Conservation (phyloP, 2,329 filamentous ascomycete species). For the Talaromyces sp. region DNA sequence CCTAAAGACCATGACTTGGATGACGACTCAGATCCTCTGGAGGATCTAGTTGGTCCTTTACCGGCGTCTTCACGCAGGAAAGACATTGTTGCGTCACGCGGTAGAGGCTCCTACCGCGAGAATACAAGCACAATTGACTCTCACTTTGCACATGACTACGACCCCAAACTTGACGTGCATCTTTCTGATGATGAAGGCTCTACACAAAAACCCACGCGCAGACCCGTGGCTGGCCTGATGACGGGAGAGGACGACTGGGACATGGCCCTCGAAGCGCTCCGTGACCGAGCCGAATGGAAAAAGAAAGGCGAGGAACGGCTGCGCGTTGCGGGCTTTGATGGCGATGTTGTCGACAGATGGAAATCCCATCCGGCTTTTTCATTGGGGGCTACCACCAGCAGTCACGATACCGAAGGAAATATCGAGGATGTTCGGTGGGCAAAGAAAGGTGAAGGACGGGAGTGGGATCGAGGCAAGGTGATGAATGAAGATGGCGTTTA, state of each 20-base stretch:
- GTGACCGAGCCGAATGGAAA: conserved; percentile 75
- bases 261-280: conserved; percentile 68
- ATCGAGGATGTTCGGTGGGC: conserved; percentile 70
- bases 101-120: conserved; percentile 60
- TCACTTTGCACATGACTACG: conserved; percentile 66
- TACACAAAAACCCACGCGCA: conserved; percentile 49
- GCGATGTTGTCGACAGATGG: conserved; percentile 68
- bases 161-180: conserved; percentile 46
- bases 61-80: conserved; percentile 46
- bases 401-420: conserved; percentile 39
- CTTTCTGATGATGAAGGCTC: conserved; percentile 47
- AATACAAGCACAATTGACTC: conserved; percentile 67
- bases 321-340: conserved; percentile 71
- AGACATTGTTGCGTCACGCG: conserved; percentile 52
- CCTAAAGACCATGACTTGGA: conserved; percentile 12
- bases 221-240: conserved; percentile 38
- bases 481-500: conserved; percentile 52
- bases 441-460: conserved; percentile 61
- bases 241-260: conserved; percentile 67
- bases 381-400: conserved; percentile 16
- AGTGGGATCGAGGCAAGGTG: conserved; percentile 64
- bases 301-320: conserved; percentile 70
- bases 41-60: conserved; percentile 69
- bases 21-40: conserved; percentile 62
- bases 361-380: conserved; percentile 56